Evolutionary conservation across 148 eudicot genomes (phyloP), one percentile per base, ranked within the genome.

Genomic region (Fagopyrum homotropicum): DNA sequence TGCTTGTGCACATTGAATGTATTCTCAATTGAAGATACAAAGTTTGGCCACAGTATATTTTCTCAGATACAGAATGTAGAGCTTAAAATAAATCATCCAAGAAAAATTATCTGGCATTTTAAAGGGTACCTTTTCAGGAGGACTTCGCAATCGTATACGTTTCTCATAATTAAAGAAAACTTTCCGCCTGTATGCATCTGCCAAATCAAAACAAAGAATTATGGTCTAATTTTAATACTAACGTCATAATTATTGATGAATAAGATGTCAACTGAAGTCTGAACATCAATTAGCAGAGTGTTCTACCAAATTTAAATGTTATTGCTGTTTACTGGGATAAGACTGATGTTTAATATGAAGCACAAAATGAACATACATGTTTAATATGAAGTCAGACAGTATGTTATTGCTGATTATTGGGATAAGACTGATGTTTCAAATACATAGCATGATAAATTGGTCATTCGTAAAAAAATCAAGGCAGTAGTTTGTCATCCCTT

Each of bases 161-260:
- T 89, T 93, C 82, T 93, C 98, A 77, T 93, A 93, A 81, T 93
- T 89, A 61, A 93, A 93, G 84, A 93, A 91, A 46, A 93, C 70
- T 82, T 82, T 93, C 86, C 93, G 89, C 86, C 98, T 88, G 71
- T 68, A 93, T 54, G 89, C 82, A 71, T 91, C 98, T 93, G 93
- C 83, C 79, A 75, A 75, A 29, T 61, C 59, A 75, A 56, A 40
- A 57, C 50, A 82, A 74, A 14, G 7, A 17, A 35, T 9, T 12
- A 75, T 43, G 12, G 12, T 19, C 35, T 15, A 15, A 29, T 2
- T 29, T 26, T 52, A 22, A 51, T 52, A 59, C 17, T 26, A 66
- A 17, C 19, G n/a, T 19, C 9, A 7, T 4, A 61, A 29, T 15
- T 10, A 2, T 35, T 9, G 43, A 6, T 51, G 26, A 17, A 17